Evolutionary conservation across 73 alveolate species (phyloP), one percentile per base, ranked within the genome.

Genomic region (Stentor coeruleus): DNA sequence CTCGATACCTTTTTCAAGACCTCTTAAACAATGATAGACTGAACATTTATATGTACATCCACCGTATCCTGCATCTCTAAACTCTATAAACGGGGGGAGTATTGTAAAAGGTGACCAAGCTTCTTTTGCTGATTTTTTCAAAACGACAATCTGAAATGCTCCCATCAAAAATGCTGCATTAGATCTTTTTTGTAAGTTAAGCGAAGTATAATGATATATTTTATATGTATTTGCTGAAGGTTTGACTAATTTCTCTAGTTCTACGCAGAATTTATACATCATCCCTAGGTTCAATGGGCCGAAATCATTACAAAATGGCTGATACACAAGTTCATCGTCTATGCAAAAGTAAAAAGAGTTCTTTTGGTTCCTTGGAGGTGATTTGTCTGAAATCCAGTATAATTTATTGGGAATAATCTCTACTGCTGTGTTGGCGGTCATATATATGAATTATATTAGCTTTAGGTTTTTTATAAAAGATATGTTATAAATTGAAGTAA

Each of bases 101-200:
- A 91, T 77, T 20, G 92, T 58, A 82, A 89, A 85, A 3, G 74
- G 73, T 3, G 39, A 38, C 97, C 98, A 96, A 3, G 98, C 98
- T 38, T 92, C 98, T 26, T 95, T 98, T 33, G 98, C 98, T 35
- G 95, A 82, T 60, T 83, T 87, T 57, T 77, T 84, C 28, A 89
- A 74, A 58, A 85, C 81, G 57, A 95, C 90, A 40, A 95, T 93
- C 90, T 92, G 75, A 84, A 87, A 95, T 37, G 96, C 94, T 3
- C 99, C 98, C 93, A 95, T 94, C 33, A 95, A 84, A 82, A 83
- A 91, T 42, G 96, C 97, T 39, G 98, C 99, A 92, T 95, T 95
- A 20, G 99, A 95, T 88, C 96, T 91, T 82, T 94, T 95, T 14
- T 88, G 92, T 35, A 77, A 89, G 74, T 93, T 95, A 35, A 91